Evolutionary conservation across 2,329 filamentous ascomycete genomes (phyloP).

Genomic region (Aureobasidium pullulans): DNA sequence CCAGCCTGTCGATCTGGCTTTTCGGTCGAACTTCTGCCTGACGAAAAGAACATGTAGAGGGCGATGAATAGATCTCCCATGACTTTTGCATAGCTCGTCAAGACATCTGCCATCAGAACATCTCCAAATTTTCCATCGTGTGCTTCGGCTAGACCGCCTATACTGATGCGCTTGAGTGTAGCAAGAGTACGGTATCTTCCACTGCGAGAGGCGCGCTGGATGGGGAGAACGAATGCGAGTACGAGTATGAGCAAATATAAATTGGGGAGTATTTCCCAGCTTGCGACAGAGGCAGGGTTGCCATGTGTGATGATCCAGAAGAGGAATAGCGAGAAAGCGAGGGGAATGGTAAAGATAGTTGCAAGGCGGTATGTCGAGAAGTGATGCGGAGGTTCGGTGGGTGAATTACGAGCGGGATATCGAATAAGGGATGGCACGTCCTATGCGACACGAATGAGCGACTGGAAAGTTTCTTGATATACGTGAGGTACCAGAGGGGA

Average conservation of each 20-base stretch:
- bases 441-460: constrained; percentile 27
- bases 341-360: constrained; percentile 63
- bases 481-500: neutral
- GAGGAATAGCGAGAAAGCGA: constrained; percentile 62
- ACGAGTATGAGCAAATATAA: constrained; percentile 68
- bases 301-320: constrained; percentile 81
- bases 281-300: constrained; percentile 59
- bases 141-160: constrained; percentile 80
- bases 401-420: constrained; percentile 68
- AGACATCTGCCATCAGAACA: constrained; percentile 82
- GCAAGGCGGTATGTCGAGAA: constrained; percentile 81
- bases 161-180: constrained; percentile 67
- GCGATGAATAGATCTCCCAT: constrained; percentile 83
- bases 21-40: constrained; percentile 64
- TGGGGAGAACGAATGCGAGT: constrained; percentile 60
- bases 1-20: constrained; percentile 77
- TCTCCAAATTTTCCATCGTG: constrained; percentile 93
- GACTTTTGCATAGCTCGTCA: constrained; percentile 92
- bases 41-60: constrained; percentile 81
- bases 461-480: neutral
- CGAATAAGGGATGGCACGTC: constrained; percentile 80
- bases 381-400: constrained; percentile 67
- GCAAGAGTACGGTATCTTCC: constrained; percentile 70
- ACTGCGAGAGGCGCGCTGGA: constrained; percentile 58
- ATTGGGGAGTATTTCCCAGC: constrained; percentile 81